A percentile compares a stretch with the other conserved stretches of the same genome.
Conservation (phyloP, 2,329 filamentous ascomycete species). For the Colletotrichum agaves region DNA sequence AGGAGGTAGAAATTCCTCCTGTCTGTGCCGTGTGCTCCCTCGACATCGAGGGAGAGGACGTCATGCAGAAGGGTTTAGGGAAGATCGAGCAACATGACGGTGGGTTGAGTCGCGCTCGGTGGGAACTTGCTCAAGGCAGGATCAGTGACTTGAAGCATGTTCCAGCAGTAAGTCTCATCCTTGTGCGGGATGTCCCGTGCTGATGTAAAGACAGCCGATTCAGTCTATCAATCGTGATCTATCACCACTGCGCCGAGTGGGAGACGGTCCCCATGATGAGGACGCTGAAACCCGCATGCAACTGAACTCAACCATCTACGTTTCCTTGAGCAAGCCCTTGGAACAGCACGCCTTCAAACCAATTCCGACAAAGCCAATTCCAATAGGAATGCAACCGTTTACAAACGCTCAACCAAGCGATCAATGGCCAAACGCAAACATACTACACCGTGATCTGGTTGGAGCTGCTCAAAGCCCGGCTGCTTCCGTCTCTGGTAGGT, state of each 20-base stretch:
- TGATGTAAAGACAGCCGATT: conserved; percentile 17
- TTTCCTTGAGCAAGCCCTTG: conserved; percentile 61
- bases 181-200: not conserved
- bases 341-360: conserved; percentile 58
- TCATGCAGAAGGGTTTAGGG: conserved; percentile 55
- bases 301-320: conserved; percentile 54
- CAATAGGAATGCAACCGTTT: conserved; percentile 55
- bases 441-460: not conserved
- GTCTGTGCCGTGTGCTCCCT: conserved; percentile 60
- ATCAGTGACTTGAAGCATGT: conserved; percentile 30
- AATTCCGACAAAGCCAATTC: conserved; percentile 62
- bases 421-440: conserved; percentile 13
- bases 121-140: conserved; percentile 48
- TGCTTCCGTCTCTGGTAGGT: conserved; percentile 6
- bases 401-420: conserved; percentile 35
- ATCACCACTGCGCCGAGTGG: conserved; percentile 6
- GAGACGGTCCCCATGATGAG: conserved; percentile 7
- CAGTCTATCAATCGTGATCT: conserved; percentile 9
- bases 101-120: conserved; percentile 57
- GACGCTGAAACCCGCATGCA: conserved; percentile 22
- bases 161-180: conserved; percentile 19
- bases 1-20: conserved; percentile 59
- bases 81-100: conserved; percentile 57
- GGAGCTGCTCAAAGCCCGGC: not conserved
- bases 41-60: conserved; percentile 51